These are phyloP conservation scores for Solanum rostratum DNA, from an alignment of 257 asterid genomes.

Conservation along the genomic window DNA sequence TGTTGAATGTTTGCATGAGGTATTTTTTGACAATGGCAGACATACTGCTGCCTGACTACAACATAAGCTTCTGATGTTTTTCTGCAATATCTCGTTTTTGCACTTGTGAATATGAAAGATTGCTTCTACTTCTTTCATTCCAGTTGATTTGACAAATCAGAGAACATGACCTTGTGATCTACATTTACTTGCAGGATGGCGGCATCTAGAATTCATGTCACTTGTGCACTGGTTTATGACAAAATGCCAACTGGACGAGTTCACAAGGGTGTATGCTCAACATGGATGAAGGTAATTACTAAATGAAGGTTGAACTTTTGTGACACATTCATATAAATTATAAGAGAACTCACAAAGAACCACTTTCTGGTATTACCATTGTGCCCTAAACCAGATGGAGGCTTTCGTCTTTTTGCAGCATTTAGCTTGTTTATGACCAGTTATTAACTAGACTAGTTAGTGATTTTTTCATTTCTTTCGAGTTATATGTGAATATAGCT, in stretches of 20 bases:
- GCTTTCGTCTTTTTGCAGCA: background rate
- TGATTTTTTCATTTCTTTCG: background rate
- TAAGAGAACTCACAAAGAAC: background rate
- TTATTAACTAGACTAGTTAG: background rate
- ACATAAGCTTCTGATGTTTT: background rate
- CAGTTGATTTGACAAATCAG: background rate
- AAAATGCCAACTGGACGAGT: slow-evolving; percentile 79
- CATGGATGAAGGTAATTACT: slow-evolving; percentile 90
- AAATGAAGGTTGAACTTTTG: background rate
- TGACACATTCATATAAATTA: background rate
- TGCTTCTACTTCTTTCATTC: background rate
- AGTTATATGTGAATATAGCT: background rate
- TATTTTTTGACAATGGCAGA: background rate
- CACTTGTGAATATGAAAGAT: background rate
- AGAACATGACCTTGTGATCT: background rate
- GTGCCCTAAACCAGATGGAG: background rate
- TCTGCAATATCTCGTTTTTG: background rate
- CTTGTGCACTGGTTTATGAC: slow-evolving; percentile 87
- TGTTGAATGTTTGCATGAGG: background rate
- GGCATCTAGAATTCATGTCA: slow-evolving; percentile 70
- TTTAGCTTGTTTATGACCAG: background rate
- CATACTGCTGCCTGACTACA: background rate
- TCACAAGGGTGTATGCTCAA: slow-evolving; percentile 96
- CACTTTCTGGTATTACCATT: background rate
- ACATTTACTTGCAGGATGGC: slow-evolving; percentile 45